phyloP scores from a whole-genome alignment of 23 red algal genomes.

The Agarophyton chilense region DNA sequence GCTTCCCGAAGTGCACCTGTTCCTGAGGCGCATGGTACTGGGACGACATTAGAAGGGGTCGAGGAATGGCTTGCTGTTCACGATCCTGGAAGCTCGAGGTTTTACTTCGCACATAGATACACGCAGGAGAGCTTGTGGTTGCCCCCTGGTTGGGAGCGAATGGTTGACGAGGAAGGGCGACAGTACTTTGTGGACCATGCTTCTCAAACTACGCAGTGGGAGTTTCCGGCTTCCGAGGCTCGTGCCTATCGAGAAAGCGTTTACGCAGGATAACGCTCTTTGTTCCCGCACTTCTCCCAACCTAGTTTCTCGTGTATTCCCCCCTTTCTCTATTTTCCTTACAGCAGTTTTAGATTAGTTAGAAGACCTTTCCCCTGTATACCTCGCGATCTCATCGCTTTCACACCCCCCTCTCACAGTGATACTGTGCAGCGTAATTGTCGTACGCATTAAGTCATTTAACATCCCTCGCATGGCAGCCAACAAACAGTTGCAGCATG shows the following conservation, averaged over 20 bases:
- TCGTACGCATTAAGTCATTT: slow-evolving; percentile 25
- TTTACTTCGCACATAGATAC: slow-evolving; percentile 48
- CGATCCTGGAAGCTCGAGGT: background rate
- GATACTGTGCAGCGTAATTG: slow-evolving; percentile 16
- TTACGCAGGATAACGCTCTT: slow-evolving; percentile 10
- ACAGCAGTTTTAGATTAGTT: slow-evolving; percentile 10
- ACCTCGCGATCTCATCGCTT: background rate
- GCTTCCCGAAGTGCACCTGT: background rate
- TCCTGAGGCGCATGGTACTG: background rate
- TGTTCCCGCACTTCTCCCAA: too few relatives aligned
- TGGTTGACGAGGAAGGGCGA: slow-evolving; percentile 50
- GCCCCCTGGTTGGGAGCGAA: slow-evolving; percentile 49
- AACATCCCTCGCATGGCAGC: background rate
- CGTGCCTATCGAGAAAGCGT: slow-evolving; percentile 56
- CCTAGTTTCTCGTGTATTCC: too few relatives aligned
- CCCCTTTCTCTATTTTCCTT: background rate
- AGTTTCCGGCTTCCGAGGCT: slow-evolving; percentile 47
- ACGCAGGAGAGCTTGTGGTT: slow-evolving; percentile 70
- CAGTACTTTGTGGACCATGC: slow-evolving; percentile 63
- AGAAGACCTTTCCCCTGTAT: background rate
- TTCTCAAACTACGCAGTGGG: slow-evolving; percentile 39
- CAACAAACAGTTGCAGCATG: background rate
- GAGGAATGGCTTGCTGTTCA: slow-evolving; percentile 46
- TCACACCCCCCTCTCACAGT: background rate
- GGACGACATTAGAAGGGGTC: background rate